Evolutionary conservation across 495 filamentous ascomycete species (phyloP), one percentile per base, ranked within the genome.

Genomic region (Friedmanniomyces simplex): DNA sequence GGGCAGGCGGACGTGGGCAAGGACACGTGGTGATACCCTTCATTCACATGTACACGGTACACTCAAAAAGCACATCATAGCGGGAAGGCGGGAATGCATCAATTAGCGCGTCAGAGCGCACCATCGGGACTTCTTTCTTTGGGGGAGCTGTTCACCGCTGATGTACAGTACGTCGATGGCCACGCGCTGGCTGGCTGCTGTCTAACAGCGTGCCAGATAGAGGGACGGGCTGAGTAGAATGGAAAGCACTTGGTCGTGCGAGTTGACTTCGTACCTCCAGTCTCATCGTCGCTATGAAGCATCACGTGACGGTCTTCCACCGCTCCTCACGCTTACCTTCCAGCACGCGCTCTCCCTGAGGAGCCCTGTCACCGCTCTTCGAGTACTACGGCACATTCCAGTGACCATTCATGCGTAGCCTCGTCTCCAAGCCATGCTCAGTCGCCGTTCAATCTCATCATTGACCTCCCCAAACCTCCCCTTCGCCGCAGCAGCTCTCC

Each of bases 121-220:
- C 26, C 46, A 3, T 2, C 2, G 46, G 46, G 25, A 49, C 46
- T 49, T 49, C 46, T 49, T 49, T 49, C 46, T 49, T 49, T 24
- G 21, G 46, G 20, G 2, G 46, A 10, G 46, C 25, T 24, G 20
- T 49, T 49, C 21, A 49, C 7, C 21, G 16, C 25, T 24, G 49
- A 52, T 52, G 49, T 52, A 52, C 49, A 52, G 49, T 52, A 52
- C 49, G 49, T 52, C 49, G 49, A 52, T 20, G 49, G n/a, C 39
- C 14, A 20, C 39, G 4, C 26, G n/a, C 49, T 52, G 49, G 8
- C 49, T 52, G 49, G 30, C 49, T 52, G 49, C 49, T 32, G 49
- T 32, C 30, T 36, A 25, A 52, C 49, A 36, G 49, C 26, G 49
- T 22, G 49, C 49, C 49, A 25, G 49, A 36, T 52, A 52, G 49